A percentile compares a stretch with the other conserved stretches of the same genome.
Conservation (phyloP, 768 basidiomycete genomes). For the Astraeus odoratus region DNA sequence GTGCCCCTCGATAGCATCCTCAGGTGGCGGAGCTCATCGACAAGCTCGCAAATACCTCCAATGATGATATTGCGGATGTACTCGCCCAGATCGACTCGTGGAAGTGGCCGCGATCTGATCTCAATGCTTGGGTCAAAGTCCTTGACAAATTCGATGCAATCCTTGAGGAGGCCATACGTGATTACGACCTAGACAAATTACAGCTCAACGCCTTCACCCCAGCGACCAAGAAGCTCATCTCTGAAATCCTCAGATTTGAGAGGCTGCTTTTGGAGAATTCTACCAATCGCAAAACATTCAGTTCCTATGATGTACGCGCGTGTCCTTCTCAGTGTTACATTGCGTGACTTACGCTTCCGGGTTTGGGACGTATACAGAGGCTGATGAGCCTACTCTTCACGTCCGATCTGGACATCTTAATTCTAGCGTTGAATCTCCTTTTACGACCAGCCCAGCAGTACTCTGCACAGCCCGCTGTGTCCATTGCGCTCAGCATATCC, state of each 20-base stretch:
- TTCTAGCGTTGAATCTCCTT: constrained; percentile 75
- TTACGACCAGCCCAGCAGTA: constrained; percentile 95
- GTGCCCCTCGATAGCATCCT: constrained; percentile 45
- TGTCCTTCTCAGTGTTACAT: constrained; percentile 1
- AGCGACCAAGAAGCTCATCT: constrained; percentile 62
- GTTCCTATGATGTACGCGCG: constrained; percentile 86
- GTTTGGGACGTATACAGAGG: constrained; percentile 45
- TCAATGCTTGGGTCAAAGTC: constrained; percentile 94
- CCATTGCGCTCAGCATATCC: constrained; percentile 75
- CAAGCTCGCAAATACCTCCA: constrained; percentile 56
- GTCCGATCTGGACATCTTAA: constrained; percentile 83
- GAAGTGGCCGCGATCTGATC: constrained; percentile 94
- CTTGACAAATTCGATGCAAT: constrained; percentile 93
- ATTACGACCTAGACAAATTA: constrained; percentile 81
- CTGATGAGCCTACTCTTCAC: constrained; percentile 83
- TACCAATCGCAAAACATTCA: constrained; percentile 94
- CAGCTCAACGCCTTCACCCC: constrained; percentile 78
- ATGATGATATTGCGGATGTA: constrained; percentile 63
- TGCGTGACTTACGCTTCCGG: constrained; percentile 7
- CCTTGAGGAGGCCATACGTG: constrained; percentile 72
- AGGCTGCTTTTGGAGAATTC: constrained; percentile 92
- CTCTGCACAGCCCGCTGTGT: constrained; percentile 78
- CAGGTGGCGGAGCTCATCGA: constrained; percentile 77
- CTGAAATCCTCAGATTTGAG: constrained; percentile 84
- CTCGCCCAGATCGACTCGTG: constrained; percentile 70